phyloP scores from a whole-genome alignment of 179 eudicot species.

The Carnegiea gigantea region DNA sequence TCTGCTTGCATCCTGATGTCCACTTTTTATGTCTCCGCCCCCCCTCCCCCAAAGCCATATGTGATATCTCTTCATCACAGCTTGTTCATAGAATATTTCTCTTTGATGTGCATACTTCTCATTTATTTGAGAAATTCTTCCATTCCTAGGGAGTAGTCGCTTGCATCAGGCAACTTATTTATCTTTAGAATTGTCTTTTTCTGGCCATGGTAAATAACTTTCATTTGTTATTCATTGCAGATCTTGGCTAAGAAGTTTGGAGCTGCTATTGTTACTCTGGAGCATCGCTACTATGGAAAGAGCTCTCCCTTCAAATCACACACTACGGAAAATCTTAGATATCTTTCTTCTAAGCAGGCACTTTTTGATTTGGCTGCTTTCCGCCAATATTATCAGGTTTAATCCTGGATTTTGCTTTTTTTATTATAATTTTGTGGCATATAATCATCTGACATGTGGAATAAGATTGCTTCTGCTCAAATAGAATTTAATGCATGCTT shows the following conservation, averaged over 20 bases:
- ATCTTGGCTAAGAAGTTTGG: slow-evolving; percentile 95
- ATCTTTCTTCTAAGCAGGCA: slow-evolving; percentile 94
- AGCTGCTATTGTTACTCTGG: slow-evolving; percentile 91
- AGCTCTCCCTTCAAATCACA: slow-evolving; percentile 78
- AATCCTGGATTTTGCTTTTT: background rate
- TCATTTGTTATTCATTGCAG: slow-evolving; percentile 35
- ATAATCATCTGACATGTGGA: background rate
- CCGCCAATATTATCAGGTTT: slow-evolving; percentile 87
- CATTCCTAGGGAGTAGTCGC: background rate
- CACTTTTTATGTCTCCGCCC: background rate
- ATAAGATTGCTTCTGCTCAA: background rate
- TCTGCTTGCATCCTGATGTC: background rate
- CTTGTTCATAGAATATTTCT: background rate
- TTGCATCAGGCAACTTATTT: background rate
- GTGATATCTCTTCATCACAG: background rate
- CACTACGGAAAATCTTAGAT: slow-evolving; percentile 69
- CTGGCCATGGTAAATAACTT: background rate
- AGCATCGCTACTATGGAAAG: slow-evolving; percentile 98
- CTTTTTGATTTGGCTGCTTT: slow-evolving; percentile 91
- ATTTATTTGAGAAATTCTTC: background rate
- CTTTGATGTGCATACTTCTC: background rate
- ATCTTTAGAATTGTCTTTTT: background rate
- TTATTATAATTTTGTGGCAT: background rate
- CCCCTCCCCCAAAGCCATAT: background rate
- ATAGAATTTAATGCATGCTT: no score